phyloP scores from a whole-genome alignment of 805 yeast species.

The Groenewaldozyma tartarivorans region DNA sequence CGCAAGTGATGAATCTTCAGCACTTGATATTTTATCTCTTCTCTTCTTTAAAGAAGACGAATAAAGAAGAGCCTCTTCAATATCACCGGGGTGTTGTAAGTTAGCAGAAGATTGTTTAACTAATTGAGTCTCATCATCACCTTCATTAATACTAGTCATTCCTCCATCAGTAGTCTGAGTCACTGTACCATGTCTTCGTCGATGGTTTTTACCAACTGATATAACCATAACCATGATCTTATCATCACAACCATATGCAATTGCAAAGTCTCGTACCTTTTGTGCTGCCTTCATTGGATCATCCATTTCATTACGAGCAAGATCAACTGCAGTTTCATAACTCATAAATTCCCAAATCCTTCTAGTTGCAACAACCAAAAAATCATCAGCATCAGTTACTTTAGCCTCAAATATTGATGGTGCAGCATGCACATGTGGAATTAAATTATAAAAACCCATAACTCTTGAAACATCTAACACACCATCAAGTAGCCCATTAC shows the following conservation, averaged over 20 bases:
- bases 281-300: slow-evolving; percentile 91
- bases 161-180: slow-evolving; percentile 1
- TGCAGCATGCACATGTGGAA: slow-evolving; percentile 83
- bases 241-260: slow-evolving; percentile 79
- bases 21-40: slow-evolving; percentile 41
- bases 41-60: slow-evolving; percentile 28
- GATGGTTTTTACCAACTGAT: slow-evolving; percentile 32
- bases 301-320: slow-evolving; percentile 62
- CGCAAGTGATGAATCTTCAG: slow-evolving; percentile 71
- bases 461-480: slow-evolving; percentile 78
- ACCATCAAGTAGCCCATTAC: slow-evolving; percentile 79
- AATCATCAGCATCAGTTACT: slow-evolving; percentile 65
- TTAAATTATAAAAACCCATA: slow-evolving; percentile 76
- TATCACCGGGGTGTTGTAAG: slow-evolving; percentile 2
- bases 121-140: background rate
- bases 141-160: slow-evolving; percentile 3
- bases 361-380: slow-evolving; percentile 73
- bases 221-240: slow-evolving; percentile 75
- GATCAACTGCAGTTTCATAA: slow-evolving; percentile 81
- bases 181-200: slow-evolving; percentile 6
- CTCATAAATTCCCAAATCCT: slow-evolving; percentile 80
- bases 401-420: slow-evolving; percentile 64
- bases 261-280: slow-evolving; percentile 85
- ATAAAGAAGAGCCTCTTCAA: slow-evolving; percentile 26
- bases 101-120: slow-evolving; percentile 5